These are phyloP conservation scores for Colletotrichum cordylinicola DNA, from an alignment of 2,329 filamentous ascomycete species.

Conservation along the genomic window DNA sequence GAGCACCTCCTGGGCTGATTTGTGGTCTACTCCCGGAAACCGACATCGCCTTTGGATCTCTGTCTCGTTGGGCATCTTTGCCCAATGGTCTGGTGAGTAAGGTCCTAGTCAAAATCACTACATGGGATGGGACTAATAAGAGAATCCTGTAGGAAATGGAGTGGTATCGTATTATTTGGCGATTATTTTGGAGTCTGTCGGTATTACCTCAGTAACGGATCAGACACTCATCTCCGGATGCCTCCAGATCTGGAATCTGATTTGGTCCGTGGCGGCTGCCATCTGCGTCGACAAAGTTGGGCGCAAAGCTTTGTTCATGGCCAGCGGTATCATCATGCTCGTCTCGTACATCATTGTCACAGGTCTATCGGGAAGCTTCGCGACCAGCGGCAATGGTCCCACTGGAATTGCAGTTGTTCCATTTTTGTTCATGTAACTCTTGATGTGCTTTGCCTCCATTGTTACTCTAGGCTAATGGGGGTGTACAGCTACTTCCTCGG, in stretches of 20 bases:
- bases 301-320: neutral
- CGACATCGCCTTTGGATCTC: conserved; percentile 33
- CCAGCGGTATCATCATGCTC: conserved; percentile 1
- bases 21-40: conserved; percentile 30
- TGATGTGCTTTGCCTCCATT: neutral
- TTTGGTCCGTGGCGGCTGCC: neutral
- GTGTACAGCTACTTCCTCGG: conserved; percentile 35
- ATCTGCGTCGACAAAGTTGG: conserved; percentile 2
- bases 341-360: conserved; percentile 5
- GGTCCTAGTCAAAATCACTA: accelerated
- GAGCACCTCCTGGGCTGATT: neutral
- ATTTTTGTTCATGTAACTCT: conserved; percentile 38
- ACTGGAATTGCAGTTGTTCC: conserved; percentile 35
- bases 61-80: conserved; percentile 31
- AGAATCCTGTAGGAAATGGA: conserved; percentile 25
- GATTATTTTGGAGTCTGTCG: conserved; percentile 34
- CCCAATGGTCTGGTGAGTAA: conserved; percentile 27
- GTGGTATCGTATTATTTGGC: conserved; percentile 44
- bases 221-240: conserved; percentile 39
- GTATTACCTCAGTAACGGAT: conserved; percentile 36
- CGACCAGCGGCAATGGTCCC: conserved; percentile 20
- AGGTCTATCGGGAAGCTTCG: conserved; percentile 18
- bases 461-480: neutral
- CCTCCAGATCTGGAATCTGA: conserved; percentile 14
- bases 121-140: neutral